Percentiles rank a stretch among this genome's conserved stretches.
These are phyloP conservation scores for Neoscytalidium dimidiatum DNA, from an alignment of 2,329 filamentous ascomycete species.

Conservation along the genomic window DNA sequence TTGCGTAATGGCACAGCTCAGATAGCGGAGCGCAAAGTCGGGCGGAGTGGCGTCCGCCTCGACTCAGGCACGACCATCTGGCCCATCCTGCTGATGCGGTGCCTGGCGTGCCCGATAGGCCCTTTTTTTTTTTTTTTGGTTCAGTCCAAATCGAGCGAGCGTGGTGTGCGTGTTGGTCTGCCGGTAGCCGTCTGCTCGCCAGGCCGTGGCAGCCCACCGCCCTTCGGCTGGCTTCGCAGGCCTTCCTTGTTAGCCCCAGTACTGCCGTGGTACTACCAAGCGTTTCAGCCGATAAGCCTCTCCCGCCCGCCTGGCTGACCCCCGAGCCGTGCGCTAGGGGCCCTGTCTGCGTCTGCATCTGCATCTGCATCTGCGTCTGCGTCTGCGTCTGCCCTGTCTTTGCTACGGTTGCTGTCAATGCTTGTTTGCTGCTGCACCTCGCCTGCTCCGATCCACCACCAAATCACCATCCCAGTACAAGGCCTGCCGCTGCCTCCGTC, in stretches of 20 bases:
- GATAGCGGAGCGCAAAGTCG: background rate
- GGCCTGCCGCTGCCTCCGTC: background rate
- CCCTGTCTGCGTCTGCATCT: too few species aligned
- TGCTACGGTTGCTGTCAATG: background rate
- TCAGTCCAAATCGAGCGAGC: too few species aligned
- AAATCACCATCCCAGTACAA: background rate
- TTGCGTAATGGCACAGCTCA: background rate
- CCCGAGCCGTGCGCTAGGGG: slow-evolving; percentile 7
- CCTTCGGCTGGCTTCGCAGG: background rate
- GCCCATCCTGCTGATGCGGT: background rate
- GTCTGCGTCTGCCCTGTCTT: background rate
- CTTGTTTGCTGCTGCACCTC: background rate
- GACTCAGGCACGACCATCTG: background rate
- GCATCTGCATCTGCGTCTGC: too few species aligned
- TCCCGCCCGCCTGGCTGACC: slow-evolving; percentile 12
- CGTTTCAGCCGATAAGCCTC: slow-evolving; percentile 18
- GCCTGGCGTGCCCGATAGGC: background rate
- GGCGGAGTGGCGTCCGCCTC: background rate
- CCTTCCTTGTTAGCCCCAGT: background rate
- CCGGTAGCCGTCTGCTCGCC: too few species aligned
- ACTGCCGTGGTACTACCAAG: slow-evolving; percentile 11
- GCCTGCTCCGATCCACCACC: background rate
- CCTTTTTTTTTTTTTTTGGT: background rate
- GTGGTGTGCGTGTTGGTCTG: background rate
- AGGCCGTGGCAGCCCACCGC: too few species aligned